Conservation (phyloP, 2,329 filamentous ascomycete genomes). For the Sphaceloma murrayae region DNA sequence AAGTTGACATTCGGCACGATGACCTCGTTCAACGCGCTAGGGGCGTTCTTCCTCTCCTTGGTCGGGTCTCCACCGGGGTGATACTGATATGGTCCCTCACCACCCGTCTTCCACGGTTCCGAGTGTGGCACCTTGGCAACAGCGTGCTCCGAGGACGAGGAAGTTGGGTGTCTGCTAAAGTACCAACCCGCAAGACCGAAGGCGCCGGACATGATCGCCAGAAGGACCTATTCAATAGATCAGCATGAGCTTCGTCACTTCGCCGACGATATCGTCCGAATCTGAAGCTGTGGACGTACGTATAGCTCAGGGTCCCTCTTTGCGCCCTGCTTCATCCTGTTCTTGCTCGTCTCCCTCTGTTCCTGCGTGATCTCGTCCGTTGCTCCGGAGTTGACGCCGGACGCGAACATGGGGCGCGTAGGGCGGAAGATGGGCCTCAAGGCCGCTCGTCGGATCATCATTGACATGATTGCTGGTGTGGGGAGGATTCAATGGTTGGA, state of each 20-base stretch:
- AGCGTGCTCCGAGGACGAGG: conserved; percentile 66
- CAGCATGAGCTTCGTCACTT: too few species aligned
- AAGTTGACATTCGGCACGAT: conserved; percentile 89
- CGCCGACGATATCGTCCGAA: background rate
- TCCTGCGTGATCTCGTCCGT: conserved; percentile 38
- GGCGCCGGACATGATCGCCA: conserved; percentile 81
- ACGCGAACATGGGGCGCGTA: conserved; percentile 34
- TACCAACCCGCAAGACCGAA: conserved; percentile 85
- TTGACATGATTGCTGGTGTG: conserved; percentile 33
- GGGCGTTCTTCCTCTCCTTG: conserved; percentile 73
- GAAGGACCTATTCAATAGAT: conserved; percentile 76
- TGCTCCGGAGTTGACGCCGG: conserved; percentile 33
- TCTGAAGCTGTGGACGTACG: conserved; percentile 39
- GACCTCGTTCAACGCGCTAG: conserved; percentile 89
- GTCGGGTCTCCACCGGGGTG: conserved; percentile 71
- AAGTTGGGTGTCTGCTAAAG: conserved; percentile 78
- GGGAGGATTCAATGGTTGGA: conserved; percentile 8
- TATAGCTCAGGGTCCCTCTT: conserved; percentile 67
- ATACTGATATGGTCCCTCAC: conserved; percentile 53
- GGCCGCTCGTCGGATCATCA: conserved; percentile 37
- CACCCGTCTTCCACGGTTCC: conserved; percentile 81
- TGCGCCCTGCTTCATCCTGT: conserved; percentile 51
- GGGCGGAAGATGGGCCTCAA: conserved; percentile 31
- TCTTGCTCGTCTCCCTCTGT: conserved; percentile 29
- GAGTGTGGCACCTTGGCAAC: conserved; percentile 65